A percentile compares a stretch with the other conserved stretches of the same genome.
These are phyloP conservation scores for Hypoxylon rubiginosum DNA, from an alignment of 2,329 filamentous ascomycete species.

Conservation along the genomic window DNA sequence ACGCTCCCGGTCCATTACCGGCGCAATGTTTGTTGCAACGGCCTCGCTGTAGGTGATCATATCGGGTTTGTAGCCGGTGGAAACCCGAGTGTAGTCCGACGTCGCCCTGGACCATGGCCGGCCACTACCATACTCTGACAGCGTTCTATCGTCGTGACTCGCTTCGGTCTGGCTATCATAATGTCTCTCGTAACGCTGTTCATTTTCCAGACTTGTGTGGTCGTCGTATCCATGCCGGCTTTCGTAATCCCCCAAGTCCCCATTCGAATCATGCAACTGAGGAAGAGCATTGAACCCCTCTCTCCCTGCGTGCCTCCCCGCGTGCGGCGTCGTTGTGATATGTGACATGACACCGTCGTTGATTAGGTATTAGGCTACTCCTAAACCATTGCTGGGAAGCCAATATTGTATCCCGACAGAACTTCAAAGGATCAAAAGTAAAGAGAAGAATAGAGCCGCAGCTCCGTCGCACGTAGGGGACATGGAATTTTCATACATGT, in stretches of 20 bases:
- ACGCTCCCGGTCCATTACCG: conserved; percentile 24
- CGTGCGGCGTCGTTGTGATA: conserved; percentile 31
- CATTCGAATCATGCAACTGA: conserved; percentile 19
- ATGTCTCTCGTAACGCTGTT: conserved; percentile 8
- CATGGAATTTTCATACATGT: conserved; percentile 20
- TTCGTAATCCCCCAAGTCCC: conserved; percentile 12
- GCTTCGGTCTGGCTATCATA: background rate
- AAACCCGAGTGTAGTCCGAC: conserved; percentile 23
- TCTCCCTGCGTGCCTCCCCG: conserved; percentile 13
- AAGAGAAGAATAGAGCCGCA: conserved; percentile 8
- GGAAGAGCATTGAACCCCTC: conserved; percentile 30
- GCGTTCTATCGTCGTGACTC: conserved; percentile 3
- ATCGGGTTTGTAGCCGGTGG: conserved; percentile 28
- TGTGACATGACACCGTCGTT: conserved; percentile 35
- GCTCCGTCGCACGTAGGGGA: conserved; percentile 6
- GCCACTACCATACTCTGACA: conserved; percentile 1
- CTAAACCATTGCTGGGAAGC: conserved; percentile 3
- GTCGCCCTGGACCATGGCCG: conserved; percentile 14
- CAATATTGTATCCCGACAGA: background rate
- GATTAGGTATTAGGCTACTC: background rate
- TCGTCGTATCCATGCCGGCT: conserved; percentile 14
- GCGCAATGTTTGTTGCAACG: background rate
- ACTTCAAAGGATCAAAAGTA: background rate
- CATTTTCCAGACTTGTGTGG: conserved; percentile 11
- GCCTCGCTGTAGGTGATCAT: conserved; percentile 25